A percentile compares a stretch with the other conserved stretches of the same genome.
Conservation (phyloP, 2,329 filamentous ascomycete genomes). For the Fusarium foetens region DNA sequence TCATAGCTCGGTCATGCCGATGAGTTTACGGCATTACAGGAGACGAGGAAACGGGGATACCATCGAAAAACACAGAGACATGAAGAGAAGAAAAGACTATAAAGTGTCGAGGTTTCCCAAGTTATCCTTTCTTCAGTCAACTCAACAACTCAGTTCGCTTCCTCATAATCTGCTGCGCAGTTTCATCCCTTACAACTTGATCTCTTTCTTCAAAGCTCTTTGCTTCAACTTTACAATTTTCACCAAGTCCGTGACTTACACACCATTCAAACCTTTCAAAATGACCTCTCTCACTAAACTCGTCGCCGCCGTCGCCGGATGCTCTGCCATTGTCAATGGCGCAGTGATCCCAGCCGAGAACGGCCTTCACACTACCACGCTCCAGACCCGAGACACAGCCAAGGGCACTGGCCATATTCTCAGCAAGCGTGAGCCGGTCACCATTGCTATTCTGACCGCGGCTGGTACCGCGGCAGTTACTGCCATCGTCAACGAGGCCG, state of each 20-base stretch:
- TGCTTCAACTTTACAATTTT: not conserved
- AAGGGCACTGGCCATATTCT: not conserved
- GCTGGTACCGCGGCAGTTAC: slow-evolving; percentile 1
- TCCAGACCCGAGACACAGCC: not conserved
- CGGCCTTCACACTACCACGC: not conserved
- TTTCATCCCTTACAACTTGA: not conserved
- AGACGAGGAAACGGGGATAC: rapidly evolving
- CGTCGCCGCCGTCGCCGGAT: not conserved
- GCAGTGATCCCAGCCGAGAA: not conserved
- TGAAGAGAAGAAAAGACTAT: not conserved
- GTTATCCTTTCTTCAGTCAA: not conserved
- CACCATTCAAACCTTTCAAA: not conserved
- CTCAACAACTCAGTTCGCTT: slow-evolving; percentile 3
- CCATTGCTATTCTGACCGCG: not conserved
- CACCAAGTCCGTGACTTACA: not conserved
- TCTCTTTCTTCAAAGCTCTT: not conserved
- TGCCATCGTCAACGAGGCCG: not conserved
- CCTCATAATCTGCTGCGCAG: not conserved
- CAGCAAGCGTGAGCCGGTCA: not conserved
- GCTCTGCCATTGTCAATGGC: not conserved
- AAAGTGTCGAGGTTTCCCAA: rapidly evolving
- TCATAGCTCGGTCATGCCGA: not conserved
- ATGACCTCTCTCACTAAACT: slow-evolving; percentile 5
- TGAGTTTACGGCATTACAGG: not conserved
- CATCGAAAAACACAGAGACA: rapidly evolving